phyloP scores from a whole-genome alignment of 2,329 filamentous ascomycete genomes.

The Gnomoniopsis sp. region DNA sequence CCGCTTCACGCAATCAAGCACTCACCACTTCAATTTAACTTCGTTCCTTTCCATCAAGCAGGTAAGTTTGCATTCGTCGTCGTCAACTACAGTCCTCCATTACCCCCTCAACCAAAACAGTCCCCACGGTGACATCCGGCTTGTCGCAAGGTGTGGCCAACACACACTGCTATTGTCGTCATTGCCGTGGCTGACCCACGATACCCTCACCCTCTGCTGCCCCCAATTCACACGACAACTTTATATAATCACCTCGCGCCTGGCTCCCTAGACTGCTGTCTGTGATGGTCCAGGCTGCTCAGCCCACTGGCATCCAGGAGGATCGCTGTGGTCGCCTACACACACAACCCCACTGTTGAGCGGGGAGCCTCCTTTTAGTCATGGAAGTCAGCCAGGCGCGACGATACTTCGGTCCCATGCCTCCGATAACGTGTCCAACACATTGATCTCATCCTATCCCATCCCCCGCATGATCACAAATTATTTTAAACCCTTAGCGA shows the following conservation, averaged over 20 bases:
- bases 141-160: slow-evolving; percentile 13
- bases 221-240: slow-evolving; percentile 2
- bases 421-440: slow-evolving; percentile 21
- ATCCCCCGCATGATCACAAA: slow-evolving; percentile 22
- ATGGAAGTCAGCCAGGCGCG: slow-evolving; percentile 28
- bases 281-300: slow-evolving; percentile 1
- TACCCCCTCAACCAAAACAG: slow-evolving; percentile 12
- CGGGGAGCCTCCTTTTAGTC: slow-evolving; percentile 27
- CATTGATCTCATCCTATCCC: slow-evolving; percentile 19
- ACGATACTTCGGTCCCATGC: slow-evolving; percentile 8
- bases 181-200: slow-evolving; percentile 8
- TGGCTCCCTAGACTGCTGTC: background rate
- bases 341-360: slow-evolving; percentile 27
- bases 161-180: slow-evolving; percentile 14
- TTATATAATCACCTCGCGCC: background rate
- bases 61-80: slow-evolving; percentile 4
- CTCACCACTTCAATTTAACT: background rate
- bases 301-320: slow-evolving; percentile 11
- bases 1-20: slow-evolving; percentile 1
- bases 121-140: slow-evolving; percentile 11
- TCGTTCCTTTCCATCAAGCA: slow-evolving; percentile 12
- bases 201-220: background rate
- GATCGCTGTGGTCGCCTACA: slow-evolving; percentile 22
- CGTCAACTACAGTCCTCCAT: background rate
- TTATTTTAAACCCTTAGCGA: slow-evolving; percentile 8